phyloP scores from a whole-genome alignment of 176 grass and related monocot genomes.

The Metroxylon sagu region DNA sequence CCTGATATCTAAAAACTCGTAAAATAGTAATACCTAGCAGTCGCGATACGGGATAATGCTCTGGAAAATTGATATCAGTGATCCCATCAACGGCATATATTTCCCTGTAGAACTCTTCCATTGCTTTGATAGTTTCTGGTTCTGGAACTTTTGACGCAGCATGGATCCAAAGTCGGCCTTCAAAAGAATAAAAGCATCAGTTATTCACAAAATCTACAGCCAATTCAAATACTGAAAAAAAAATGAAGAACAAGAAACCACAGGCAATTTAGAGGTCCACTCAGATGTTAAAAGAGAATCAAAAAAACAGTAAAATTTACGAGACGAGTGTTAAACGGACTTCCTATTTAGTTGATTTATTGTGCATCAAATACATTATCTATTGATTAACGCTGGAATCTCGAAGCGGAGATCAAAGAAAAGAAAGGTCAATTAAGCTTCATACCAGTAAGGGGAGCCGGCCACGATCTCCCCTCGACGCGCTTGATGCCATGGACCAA shows the following conservation, averaged over 20 bases:
- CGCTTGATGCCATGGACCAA: conserved; percentile 93
- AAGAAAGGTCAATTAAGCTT: too few species aligned
- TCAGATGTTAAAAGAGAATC: too few species aligned
- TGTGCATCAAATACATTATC: too few species aligned
- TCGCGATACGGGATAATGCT: conserved; percentile 73
- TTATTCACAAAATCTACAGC: not conserved
- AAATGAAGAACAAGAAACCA: not conserved
- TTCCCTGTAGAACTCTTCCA: conserved; percentile 83
- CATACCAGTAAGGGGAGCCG: conserved; percentile 54
- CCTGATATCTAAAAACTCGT: too few species aligned
- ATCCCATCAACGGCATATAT: conserved; percentile 73
- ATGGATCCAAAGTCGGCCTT: conserved; percentile 86
- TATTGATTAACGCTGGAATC: too few species aligned
- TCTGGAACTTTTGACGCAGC: conserved; percentile 81
- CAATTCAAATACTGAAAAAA: not conserved
- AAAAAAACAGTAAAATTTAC: too few species aligned
- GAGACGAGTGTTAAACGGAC: too few species aligned
- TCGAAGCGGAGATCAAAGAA: too few species aligned
- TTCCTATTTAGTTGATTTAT: too few species aligned
- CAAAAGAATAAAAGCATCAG: not conserved
- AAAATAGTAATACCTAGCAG: conserved; percentile 39
- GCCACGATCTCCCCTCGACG: conserved; percentile 85
- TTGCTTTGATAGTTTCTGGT: conserved; percentile 51
- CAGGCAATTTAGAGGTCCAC: too few species aligned
- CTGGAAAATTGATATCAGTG: conserved; percentile 49